Evolutionary conservation across 805 yeast species (phyloP), one percentile per base, ranked within the genome.

Genomic region (Millerozyma acaciae): DNA sequence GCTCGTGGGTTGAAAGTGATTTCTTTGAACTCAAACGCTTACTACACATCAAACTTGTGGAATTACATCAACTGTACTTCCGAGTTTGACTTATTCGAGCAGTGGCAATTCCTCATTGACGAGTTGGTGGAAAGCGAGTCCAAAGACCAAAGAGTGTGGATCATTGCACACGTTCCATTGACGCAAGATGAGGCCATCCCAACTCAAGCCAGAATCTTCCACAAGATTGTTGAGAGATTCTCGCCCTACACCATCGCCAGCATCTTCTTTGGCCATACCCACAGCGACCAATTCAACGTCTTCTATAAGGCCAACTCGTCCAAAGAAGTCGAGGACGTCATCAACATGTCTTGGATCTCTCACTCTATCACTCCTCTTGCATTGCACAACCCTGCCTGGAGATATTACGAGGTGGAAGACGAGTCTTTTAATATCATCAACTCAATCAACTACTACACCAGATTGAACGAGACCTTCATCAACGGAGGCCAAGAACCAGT

Each of bases 181-280:
- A 64, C 72, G n/a, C 67, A 61, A 40, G 32, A 26, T 20, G 83
- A 78, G 44, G 70, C 80, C n/a, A 56, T 81, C 29, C 86, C 88
- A 8, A 61, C 77, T 25, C 80, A 75, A 34, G 70, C 83, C 16
- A 65, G 70, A 35, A 59, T 76, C 21, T 74, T 78, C 41, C 60
- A 68, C 20, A 73, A 73, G 41, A 74, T 80, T 25, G 65, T 81
- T 16, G 78, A 76, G 47, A 68, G 88, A 53, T 81, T 80, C 53
- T 73, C 82, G 20, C 85, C 84, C 14, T 68, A 70, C 47, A 77
- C 83, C 8, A 76, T 81, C 52, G 82, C 86, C 7, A 81, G 73
- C 28, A 62, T 78, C 20, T 81, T 81, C 64, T 79, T 71, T 51
- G 89, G 88, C 16, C 85, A 80, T 48, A 78, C 84, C 4, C 88